phyloP scores from a whole-genome alignment of 306 rosid species.

The Quercus engelmannii region DNA sequence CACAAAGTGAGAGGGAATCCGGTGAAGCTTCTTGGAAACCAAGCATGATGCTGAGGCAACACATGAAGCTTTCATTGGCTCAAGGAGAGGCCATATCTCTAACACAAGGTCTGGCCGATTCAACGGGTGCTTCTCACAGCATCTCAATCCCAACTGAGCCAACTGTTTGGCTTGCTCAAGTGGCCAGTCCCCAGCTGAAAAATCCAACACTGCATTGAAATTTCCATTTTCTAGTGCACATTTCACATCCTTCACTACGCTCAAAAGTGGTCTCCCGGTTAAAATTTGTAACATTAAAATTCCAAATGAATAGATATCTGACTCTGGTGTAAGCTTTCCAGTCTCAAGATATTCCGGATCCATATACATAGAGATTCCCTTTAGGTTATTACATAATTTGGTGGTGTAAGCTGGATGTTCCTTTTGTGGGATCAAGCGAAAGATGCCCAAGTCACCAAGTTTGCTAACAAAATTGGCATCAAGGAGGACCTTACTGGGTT shows the following conservation, averaged over 20 bases:
- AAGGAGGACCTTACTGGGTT: conserved; percentile 81
- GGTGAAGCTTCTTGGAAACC: conserved; percentile 58
- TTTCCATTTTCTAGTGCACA: conserved; percentile 61
- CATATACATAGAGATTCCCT: conserved; percentile 43
- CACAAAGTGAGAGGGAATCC: conserved; percentile 80
- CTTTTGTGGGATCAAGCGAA: conserved; percentile 47
- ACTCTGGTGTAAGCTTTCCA: conserved; percentile 60
- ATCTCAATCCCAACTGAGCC: conserved; percentile 72
- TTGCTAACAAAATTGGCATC: conserved; percentile 76
- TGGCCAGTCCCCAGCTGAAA: conserved; percentile 96
- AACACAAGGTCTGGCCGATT: conserved; percentile 65
- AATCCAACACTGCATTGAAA: conserved; percentile 57
- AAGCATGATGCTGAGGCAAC: conserved; percentile 33
- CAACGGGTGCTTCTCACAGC: conserved; percentile 48
- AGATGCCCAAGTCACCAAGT: conserved; percentile 65
- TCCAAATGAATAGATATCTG: conserved; percentile 87
- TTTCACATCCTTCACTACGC: conserved; percentile 60
- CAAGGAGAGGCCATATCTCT: conserved; percentile 62
- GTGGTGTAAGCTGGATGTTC: conserved; percentile 33
- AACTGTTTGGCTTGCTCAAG: conserved; percentile 51
- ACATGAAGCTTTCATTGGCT: conserved; percentile 60
- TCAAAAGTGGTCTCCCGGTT: conserved; percentile 60
- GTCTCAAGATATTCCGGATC: conserved; percentile 73
- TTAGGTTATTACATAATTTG: conserved; percentile 10
- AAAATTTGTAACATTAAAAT: conserved; percentile 60